phyloP scores from a whole-genome alignment of 805 yeast species.

The Pichia membranifaciens region DNA sequence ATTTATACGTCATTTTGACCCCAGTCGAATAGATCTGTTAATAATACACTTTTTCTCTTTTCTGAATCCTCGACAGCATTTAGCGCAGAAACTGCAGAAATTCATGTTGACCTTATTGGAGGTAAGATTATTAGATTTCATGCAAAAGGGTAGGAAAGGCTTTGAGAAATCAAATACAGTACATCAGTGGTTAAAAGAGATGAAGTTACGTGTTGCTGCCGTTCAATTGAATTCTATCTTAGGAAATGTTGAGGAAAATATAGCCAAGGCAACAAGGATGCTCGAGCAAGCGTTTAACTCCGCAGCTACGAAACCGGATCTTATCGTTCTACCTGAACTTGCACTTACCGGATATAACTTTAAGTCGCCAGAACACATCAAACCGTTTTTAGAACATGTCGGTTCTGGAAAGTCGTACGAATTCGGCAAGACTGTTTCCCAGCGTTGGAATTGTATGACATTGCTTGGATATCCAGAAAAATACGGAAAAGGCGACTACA shows the following conservation, averaged over 20 bases:
- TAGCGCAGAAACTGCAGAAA: too few relatives aligned
- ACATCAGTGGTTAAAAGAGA: too few relatives aligned
- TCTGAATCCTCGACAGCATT: too few relatives aligned
- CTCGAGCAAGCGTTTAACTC: slow-evolving; percentile 28
- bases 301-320: slow-evolving; percentile 38
- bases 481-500: slow-evolving; percentile 4
- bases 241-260: slow-evolving; percentile 53
- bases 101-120: too few relatives aligned
- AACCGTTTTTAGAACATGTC: slow-evolving; percentile 50
- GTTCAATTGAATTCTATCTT: slow-evolving; percentile 63
- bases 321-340: slow-evolving; percentile 77
- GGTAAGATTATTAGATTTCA: too few relatives aligned
- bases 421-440: slow-evolving; percentile 54
- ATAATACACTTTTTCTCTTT: too few relatives aligned
- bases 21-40: too few relatives aligned
- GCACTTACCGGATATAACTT: slow-evolving; percentile 84
- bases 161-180: too few relatives aligned
- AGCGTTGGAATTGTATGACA: slow-evolving; percentile 52
- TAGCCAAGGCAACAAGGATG: slow-evolving; percentile 39
- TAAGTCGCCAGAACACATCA: slow-evolving; percentile 38
- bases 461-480: slow-evolving; percentile 80
- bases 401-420: slow-evolving; percentile 37
- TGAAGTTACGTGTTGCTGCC: slow-evolving; percentile 54
- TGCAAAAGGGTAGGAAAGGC: too few relatives aligned
- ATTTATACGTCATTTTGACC: too few relatives aligned